A percentile compares a stretch with the other conserved stretches of the same genome.
These are phyloP conservation scores for Candida tropicalis DNA, from an alignment of 1,139 yeast species.

Conservation along the genomic window DNA sequence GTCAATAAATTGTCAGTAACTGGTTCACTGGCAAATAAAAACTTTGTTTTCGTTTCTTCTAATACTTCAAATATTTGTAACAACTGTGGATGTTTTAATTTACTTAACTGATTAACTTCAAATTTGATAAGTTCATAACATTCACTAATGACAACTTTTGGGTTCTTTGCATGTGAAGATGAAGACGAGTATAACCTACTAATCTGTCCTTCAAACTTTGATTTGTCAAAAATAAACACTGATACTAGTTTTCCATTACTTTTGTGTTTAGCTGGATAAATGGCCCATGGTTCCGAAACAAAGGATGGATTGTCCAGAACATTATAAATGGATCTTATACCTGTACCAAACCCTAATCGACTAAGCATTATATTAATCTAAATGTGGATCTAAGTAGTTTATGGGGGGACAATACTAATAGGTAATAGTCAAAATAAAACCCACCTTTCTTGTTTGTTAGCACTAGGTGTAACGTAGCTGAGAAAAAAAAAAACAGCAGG, in stretches of 20 bases:
- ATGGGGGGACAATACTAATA: too few species aligned
- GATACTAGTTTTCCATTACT: conserved; percentile 63
- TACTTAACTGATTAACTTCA: conserved; percentile 71
- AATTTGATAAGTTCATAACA: conserved; percentile 42
- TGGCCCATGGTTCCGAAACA: conserved; percentile 80
- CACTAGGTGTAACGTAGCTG: too few species aligned
- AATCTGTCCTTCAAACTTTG: conserved; percentile 64
- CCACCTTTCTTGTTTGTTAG: too few species aligned
- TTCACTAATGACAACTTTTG: conserved; percentile 39
- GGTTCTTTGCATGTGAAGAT: conserved; percentile 36
- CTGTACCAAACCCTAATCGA: conserved; percentile 52
- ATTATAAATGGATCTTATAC: conserved; percentile 73
- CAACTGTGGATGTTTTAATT: conserved; percentile 85
- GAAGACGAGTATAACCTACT: conserved; percentile 52
- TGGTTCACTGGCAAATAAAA: conserved; percentile 84
- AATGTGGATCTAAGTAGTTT: too few species aligned
- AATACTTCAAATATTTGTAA: conserved; percentile 81
- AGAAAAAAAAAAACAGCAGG: background rate
- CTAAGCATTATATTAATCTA: conserved; percentile 10
- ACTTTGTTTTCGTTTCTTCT: conserved; percentile 79
- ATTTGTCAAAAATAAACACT: conserved; percentile 87
- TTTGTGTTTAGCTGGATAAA: conserved; percentile 79
- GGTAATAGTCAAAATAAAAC: too few species aligned
- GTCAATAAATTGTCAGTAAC: conserved; percentile 63
- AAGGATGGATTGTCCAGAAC: conserved; percentile 77